Evolutionary conservation across 2,329 filamentous ascomycete genomes (phyloP), one percentile per base, ranked within the genome.

Genomic region (Endothia cerciana): DNA sequence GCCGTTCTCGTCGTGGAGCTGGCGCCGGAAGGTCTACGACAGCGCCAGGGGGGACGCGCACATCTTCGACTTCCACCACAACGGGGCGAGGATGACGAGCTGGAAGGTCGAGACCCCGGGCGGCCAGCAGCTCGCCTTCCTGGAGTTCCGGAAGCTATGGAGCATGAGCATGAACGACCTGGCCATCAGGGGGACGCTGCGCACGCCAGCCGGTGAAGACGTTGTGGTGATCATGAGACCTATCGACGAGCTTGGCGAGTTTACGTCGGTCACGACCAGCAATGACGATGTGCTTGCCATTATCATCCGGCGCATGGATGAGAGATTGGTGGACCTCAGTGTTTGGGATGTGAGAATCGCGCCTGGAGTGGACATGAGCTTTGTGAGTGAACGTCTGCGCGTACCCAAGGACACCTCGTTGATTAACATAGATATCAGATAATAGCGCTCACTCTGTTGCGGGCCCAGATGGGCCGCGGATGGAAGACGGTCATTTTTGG

Each of bases 61-160:
- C 17, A 13, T 56, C 28, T 56, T 56, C 19, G 51, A 56, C 19
- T 56, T 56, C 51, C 51, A 56, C 51, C 51, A 56, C 33, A 30
- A 55, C 33, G 51, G 28, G 30, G 19, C 19, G 3, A 56, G 28
- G 51, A 8, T 56, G 2, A 22, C 51, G 15, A 56, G 28, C 51
- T 56, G 51, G 51, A 56, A 56, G 51, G 51, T 13, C 1, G 30
- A 56, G 30, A 38, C 7, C 4, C 8, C 53, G 15, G 30, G 30
- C 3, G 33, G 53, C 25, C 25, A 51, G 30, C 30, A 56, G 51
- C 28, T 38, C 13, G 51, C 5, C 5, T 56, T 38, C 7, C n/a
- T 36, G 6, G 30, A 56, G 15, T 56, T n/a, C 33, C 17, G 17
- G 7, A 56, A 56, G 51, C 28, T 36, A 1, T 36, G 51, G 53